Conservation (phyloP, 2,329 filamentous ascomycete species). For the Aureobasidium namibiae region DNA sequence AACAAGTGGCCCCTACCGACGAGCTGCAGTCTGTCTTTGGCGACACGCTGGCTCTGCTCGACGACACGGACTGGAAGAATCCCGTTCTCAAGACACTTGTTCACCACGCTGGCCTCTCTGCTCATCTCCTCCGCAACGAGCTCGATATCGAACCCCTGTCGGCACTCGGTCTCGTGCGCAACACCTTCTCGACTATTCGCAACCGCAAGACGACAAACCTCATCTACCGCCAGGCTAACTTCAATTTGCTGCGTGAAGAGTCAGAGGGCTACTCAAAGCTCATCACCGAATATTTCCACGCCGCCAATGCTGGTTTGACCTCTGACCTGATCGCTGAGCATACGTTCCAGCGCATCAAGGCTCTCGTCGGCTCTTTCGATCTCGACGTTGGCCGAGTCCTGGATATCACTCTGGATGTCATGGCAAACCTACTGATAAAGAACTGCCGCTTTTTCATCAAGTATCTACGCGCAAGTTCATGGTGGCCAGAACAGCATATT, state of each 20-base stretch:
- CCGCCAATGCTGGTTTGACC: slow-evolving; percentile 47
- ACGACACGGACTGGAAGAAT: slow-evolving; percentile 59
- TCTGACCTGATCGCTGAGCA: slow-evolving; percentile 66
- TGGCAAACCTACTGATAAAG: slow-evolving; percentile 86
- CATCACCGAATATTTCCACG: slow-evolving; percentile 90
- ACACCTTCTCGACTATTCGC: slow-evolving; percentile 74
- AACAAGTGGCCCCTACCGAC: slow-evolving; percentile 56
- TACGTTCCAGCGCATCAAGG: slow-evolving; percentile 87
- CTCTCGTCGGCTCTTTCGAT: slow-evolving; percentile 92
- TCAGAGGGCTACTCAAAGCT: slow-evolving; percentile 96
- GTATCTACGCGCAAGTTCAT: slow-evolving; percentile 81
- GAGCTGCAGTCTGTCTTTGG: slow-evolving; percentile 58
- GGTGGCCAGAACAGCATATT: slow-evolving; percentile 75
- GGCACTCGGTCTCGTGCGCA: slow-evolving; percentile 69
- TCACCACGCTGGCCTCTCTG: slow-evolving; percentile 62
- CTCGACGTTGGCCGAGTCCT: slow-evolving; percentile 90
- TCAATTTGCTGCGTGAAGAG: slow-evolving; percentile 90
- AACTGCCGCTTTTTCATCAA: slow-evolving; percentile 93
- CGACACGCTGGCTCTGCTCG: slow-evolving; percentile 71
- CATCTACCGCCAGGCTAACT: slow-evolving; percentile 91
- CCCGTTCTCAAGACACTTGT: slow-evolving; percentile 59
- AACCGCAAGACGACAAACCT: slow-evolving; percentile 88
- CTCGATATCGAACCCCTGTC: slow-evolving; percentile 73
- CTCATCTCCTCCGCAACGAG: slow-evolving; percentile 65
- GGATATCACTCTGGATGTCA: slow-evolving; percentile 90